Conservation (phyloP, 2,329 filamentous ascomycete genomes). For the Fusarium sororula region DNA sequence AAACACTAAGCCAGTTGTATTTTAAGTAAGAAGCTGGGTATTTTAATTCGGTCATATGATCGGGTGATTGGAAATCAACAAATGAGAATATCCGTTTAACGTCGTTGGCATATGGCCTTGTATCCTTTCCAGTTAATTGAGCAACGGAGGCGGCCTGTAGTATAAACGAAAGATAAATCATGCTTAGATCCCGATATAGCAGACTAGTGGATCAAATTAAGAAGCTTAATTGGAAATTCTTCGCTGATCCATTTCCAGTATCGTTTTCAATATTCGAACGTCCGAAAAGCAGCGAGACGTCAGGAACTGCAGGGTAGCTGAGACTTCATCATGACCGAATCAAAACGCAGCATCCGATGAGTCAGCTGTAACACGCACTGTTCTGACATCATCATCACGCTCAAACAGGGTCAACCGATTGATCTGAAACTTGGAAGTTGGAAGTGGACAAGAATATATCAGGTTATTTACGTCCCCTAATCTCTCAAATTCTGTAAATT, state of each 20-base stretch:
- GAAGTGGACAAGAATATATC: conserved; percentile 17
- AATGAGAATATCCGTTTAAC: rapidly evolving
- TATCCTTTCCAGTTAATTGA: no score
- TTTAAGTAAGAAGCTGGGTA: rapidly evolving
- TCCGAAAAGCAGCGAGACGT: background rate
- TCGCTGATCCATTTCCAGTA: rapidly evolving
- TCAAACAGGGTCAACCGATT: conserved; percentile 9
- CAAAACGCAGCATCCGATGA: background rate
- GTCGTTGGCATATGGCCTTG: rapidly evolving
- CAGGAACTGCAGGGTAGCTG: background rate
- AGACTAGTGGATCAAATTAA: rapidly evolving
- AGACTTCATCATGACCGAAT: background rate
- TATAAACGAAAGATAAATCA: rapidly evolving
- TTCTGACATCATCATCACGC: conserved; percentile 30
- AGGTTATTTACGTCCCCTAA: background rate
- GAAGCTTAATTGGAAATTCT: rapidly evolving
- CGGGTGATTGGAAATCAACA: background rate
- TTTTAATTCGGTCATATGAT: background rate
- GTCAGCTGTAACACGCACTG: background rate
- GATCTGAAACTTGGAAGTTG: conserved; percentile 29
- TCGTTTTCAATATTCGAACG: rapidly evolving
- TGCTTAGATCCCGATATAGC: rapidly evolving
- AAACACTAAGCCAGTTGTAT: background rate
- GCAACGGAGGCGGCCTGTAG: no score
- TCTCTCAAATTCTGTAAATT: no score